Conservation (phyloP, 441 rosid species). For the Eruca vesicaria region DNA sequence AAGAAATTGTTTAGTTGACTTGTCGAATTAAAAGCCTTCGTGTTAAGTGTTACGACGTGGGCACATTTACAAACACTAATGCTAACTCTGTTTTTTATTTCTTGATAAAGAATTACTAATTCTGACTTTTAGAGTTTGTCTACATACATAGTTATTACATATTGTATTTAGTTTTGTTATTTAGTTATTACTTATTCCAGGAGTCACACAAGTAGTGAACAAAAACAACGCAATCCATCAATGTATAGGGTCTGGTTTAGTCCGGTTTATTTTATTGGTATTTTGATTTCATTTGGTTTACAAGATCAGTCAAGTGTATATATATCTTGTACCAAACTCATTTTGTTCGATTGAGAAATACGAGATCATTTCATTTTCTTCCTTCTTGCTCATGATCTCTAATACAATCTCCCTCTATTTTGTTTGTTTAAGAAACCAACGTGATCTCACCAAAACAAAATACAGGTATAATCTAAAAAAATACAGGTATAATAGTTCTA, state of each 20-base stretch:
- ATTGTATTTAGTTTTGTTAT: not conserved
- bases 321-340: too few relatives aligned
- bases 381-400: too few relatives aligned
- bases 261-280: too few relatives aligned
- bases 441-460: not conserved
- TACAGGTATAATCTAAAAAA: not conserved
- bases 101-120: not conserved
- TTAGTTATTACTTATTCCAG: not conserved
- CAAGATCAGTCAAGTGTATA: too few relatives aligned
- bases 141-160: not conserved
- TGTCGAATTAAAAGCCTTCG: constrained; percentile 17
- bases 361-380: too few relatives aligned
- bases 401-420: not conserved
- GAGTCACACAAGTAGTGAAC: not conserved
- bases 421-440: not conserved
- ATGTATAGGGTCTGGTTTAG: too few relatives aligned
- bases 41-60: constrained; percentile 29
- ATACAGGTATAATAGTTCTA: not conserved
- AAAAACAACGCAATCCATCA: not conserved
- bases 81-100: not conserved
- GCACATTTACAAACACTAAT: constrained; percentile 15
- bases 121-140: constrained; percentile 15
- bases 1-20: constrained; percentile 22
- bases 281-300: too few relatives aligned
- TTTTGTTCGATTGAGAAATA: too few relatives aligned